phyloP scores from a whole-genome alignment of 257 asterid genomes.

The Oldenlandia corymbosa region DNA sequence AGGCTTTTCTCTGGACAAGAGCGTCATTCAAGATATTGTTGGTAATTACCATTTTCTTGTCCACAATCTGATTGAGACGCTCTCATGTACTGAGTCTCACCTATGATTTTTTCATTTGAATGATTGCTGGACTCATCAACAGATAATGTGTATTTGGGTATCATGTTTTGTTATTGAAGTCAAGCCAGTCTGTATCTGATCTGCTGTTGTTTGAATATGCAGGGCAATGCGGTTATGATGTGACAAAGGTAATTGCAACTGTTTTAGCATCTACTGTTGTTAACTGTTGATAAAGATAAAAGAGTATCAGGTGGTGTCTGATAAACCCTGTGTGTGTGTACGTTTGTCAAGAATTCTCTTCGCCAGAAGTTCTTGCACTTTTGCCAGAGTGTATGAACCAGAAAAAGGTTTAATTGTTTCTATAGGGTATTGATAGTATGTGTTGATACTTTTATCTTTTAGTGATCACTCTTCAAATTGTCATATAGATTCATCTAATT shows the following conservation, averaged over 20 bases:
- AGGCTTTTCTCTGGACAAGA: constrained; percentile 60
- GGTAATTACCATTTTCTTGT: constrained; percentile 42
- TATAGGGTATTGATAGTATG: no score
- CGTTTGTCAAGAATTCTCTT: no score
- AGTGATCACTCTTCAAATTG: no score
- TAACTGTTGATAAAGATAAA: no score
- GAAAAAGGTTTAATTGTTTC: no score
- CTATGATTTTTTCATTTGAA: not conserved
- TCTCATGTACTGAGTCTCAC: not conserved
- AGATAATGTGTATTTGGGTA: not conserved
- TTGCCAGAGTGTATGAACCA: no score
- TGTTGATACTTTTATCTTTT: no score
- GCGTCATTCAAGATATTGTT: constrained; percentile 50
- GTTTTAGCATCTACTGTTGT: not conserved
- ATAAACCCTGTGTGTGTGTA: no score
- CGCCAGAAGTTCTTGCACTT: no score
- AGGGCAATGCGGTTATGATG: constrained; percentile 84
- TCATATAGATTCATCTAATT: no score
- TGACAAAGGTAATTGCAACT: constrained; percentile 44
- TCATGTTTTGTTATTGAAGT: not conserved
- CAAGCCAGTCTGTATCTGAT: constrained; percentile 16
- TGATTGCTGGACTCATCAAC: constrained; percentile 1
- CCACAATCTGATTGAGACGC: not conserved
- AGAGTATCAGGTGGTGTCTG: no score
- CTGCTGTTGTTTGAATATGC: constrained; percentile 31